phyloP scores from a whole-genome alignment of 495 filamentous ascomycete genomes.

The Penicillium paxilli region DNA sequence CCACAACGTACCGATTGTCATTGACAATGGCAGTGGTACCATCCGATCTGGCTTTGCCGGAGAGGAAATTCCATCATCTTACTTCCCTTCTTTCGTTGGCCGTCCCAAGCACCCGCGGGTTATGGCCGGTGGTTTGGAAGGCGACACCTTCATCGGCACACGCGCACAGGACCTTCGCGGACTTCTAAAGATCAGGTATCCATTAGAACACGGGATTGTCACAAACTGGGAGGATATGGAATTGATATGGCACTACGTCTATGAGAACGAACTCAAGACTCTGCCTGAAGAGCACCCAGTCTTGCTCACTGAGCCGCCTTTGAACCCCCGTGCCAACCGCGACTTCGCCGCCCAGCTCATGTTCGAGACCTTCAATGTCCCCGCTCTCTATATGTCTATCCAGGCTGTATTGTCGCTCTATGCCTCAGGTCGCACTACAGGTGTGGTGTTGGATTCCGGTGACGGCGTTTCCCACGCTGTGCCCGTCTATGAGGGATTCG shows the following conservation, averaged over 20 bases:
- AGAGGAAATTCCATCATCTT: conserved; percentile 91
- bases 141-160: conserved; percentile 95
- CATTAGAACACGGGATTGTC: conserved; percentile 95
- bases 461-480: conserved; percentile 98
- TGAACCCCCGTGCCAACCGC: conserved; percentile 94
- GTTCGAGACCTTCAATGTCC: conserved; percentile 99
- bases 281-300: conserved; percentile 98
- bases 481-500: conserved; percentile 97
- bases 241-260: conserved; percentile 93
- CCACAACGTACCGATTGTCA: conserved; percentile 95
- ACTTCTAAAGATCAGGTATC: conserved; percentile 91
- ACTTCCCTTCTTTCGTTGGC: conserved; percentile 97
- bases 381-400: conserved; percentile 93
- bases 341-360: conserved; percentile 97
- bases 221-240: conserved; percentile 99
- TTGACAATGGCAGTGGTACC: conserved; percentile 98
- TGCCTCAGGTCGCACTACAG: conserved; percentile 93
- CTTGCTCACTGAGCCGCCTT: conserved; percentile 91
- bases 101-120: conserved; percentile 96
- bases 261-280: conserved; percentile 84
- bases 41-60: conserved; percentile 97
- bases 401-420: conserved; percentile 97
- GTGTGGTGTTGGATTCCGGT: conserved; percentile 91
- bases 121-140: conserved; percentile 91
- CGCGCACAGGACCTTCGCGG: conserved; percentile 91